Evolutionary conservation across 2,329 filamentous ascomycete genomes (phyloP), one percentile per base, ranked within the genome.

Genomic region (Trichoderma gracile): DNA sequence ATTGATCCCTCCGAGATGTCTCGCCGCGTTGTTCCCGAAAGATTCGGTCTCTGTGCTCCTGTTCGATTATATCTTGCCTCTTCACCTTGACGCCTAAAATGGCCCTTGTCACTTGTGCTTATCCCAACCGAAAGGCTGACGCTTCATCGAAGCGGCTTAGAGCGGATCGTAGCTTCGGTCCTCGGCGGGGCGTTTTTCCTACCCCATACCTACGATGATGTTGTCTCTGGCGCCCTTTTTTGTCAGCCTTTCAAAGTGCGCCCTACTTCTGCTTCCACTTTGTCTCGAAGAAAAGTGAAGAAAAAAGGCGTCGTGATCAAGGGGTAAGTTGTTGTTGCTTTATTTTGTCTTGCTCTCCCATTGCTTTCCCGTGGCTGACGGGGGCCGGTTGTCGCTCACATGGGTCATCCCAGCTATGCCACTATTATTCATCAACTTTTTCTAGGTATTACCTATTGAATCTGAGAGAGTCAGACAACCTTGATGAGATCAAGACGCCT

Each of bases 171-270:
- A 54, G 58, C 42, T 45, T 62, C 58, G 58, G 49, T 40, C 40
- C 21, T 62, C 58, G 58, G 58, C 58, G 58, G 58, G 58, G 58
- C 40, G 58, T 62, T 54, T 62, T 54, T 57, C 46, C 61, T 50
- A 49, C 43, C 49, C 53, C 47, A 40, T 38, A 57, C 30, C 9
- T 9, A 33, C 33, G 61, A 57, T 33, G 15, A 17, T 9, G 33
- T 14, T 54, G 45, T 55, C 52, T 57, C 52, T 52, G 45, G 53
- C 53, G 54, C 61, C 53, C 25, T 56, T 57, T 57, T 64, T 57
- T 57, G 45, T 23, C 50, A 45, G 30, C 21, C 15, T 19, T 54
- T 12, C 4, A 43, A 49, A 9, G 38, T 63, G 15, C 27, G 23
- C 30, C 45, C 42, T 49, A 12, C n/a, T 42, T 47, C 27, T 42